Conservation (phyloP, 2,329 filamentous ascomycete species). For the Fusarium tupiense region DNA sequence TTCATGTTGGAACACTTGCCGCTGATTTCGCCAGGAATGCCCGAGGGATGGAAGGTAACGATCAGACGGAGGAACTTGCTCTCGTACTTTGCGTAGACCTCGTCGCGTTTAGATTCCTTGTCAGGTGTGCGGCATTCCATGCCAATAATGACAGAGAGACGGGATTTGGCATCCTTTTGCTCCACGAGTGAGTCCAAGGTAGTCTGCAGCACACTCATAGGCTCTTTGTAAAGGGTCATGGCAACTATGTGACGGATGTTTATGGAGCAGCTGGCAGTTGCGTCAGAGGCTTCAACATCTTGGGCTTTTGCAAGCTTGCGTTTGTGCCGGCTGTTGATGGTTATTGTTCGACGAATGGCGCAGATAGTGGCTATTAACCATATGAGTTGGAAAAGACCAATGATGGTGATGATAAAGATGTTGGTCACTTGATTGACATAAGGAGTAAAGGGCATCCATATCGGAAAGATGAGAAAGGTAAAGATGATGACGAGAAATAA, state of each 20-base stretch:
- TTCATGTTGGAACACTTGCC: slow-evolving; percentile 34
- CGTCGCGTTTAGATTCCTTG: slow-evolving; percentile 19
- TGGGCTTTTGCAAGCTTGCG: background rate
- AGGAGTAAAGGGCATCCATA: slow-evolving; percentile 25
- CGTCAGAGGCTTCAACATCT: slow-evolving; percentile 12
- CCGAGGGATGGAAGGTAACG: slow-evolving; percentile 22
- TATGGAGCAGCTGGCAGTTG: background rate
- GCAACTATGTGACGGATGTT: slow-evolving; percentile 29
- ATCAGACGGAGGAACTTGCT: slow-evolving; percentile 25
- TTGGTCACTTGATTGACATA: slow-evolving; percentile 28
- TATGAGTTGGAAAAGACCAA: slow-evolving; percentile 25
- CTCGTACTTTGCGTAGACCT: slow-evolving; percentile 20
- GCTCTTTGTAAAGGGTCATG: slow-evolving; percentile 30
- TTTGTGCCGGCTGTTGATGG: slow-evolving; percentile 20
- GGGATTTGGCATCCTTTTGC: slow-evolving; percentile 14
- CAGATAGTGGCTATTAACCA: slow-evolving; percentile 29
- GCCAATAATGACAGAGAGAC: slow-evolving; percentile 19
- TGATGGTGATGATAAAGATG: slow-evolving; percentile 10
- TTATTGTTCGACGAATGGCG: slow-evolving; percentile 29
- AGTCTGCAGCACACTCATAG: slow-evolving; percentile 22
- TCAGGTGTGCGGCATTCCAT: slow-evolving; percentile 26
- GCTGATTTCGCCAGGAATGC: slow-evolving; percentile 13
- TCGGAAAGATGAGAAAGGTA: slow-evolving; percentile 23
- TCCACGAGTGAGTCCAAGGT: slow-evolving; percentile 21
- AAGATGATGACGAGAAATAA: slow-evolving; percentile 18